These are phyloP conservation scores for Mariannaea elegans DNA, from an alignment of 2,329 filamentous ascomycete species.

Conservation along the genomic window DNA sequence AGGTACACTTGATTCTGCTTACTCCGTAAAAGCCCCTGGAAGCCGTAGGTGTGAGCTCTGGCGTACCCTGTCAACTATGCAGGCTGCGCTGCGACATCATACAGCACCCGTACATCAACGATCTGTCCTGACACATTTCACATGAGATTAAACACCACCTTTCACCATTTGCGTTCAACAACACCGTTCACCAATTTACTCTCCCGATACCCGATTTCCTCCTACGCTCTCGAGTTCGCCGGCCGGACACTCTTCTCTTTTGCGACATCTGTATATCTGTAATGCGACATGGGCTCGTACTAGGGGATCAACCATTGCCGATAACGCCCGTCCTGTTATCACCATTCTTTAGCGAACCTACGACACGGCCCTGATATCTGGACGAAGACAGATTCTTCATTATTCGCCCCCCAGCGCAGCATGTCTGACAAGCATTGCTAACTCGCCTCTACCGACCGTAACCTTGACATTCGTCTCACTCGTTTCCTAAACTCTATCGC, in stretches of 20 bases:
- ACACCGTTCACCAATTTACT: neutral
- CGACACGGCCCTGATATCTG: neutral
- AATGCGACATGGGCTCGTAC: constrained; percentile 30
- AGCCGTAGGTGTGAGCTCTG: constrained; percentile 15
- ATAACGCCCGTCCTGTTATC: constrained; percentile 20
- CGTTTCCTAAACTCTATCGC: constrained; percentile 14
- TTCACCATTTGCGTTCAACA: neutral
- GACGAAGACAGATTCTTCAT: constrained; percentile 4
- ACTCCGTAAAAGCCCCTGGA: neutral
- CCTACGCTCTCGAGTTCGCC: constrained; percentile 24
- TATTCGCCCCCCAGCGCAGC: constrained; percentile 28
- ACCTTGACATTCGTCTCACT: constrained; percentile 24
- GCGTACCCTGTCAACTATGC: neutral
- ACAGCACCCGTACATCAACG: constrained; percentile 34
- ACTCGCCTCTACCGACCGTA: constrained; percentile 25
- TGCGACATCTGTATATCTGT: constrained; percentile 29
- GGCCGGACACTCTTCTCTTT: constrained; percentile 25
- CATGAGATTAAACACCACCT: constrained; percentile 16
- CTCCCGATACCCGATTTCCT: neutral
- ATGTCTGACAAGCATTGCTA: constrained; percentile 38
- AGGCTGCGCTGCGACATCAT: constrained; percentile 38
- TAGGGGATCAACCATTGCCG: constrained; percentile 9
- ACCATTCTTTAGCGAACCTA: constrained; percentile 10
- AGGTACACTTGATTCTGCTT: neutral
- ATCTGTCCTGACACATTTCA: constrained; percentile 38